phyloP scores from a whole-genome alignment of 2,329 filamentous ascomycete genomes.

The Cercospora sojina region DNA sequence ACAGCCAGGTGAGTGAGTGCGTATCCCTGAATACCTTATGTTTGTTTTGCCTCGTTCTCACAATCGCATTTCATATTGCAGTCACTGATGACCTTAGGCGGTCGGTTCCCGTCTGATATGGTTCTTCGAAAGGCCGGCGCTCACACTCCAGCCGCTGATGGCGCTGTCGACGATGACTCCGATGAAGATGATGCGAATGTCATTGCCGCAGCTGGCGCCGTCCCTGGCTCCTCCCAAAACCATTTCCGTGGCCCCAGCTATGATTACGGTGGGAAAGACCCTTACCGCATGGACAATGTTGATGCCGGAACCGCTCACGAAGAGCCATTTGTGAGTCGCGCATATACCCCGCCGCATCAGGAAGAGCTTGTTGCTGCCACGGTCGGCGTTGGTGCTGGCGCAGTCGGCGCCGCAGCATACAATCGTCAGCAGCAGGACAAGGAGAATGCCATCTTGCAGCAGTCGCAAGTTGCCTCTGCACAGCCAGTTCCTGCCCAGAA shows the following conservation, averaged over 20 bases:
- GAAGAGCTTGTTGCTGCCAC: constrained; percentile 44
- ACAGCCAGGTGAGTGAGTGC: constrained; percentile 70
- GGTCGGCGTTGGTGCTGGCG: constrained; percentile 44
- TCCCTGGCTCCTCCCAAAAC: constrained; percentile 35
- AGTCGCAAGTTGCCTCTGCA: background rate
- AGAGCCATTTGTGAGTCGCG: constrained; percentile 26
- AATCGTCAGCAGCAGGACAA: constrained; percentile 22
- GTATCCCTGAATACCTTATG: constrained; percentile 31
- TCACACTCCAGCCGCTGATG: constrained; percentile 71
- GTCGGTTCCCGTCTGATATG: constrained; percentile 93
- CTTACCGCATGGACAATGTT: constrained; percentile 35
- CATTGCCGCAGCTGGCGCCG: constrained; percentile 49
- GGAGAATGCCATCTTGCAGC: constrained; percentile 8
- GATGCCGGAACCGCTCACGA: constrained; percentile 19
- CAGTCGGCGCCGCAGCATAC: constrained; percentile 28
- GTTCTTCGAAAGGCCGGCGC: constrained; percentile 68
- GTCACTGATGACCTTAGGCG: constrained; percentile 33
- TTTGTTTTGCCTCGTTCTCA: constrained; percentile 21
- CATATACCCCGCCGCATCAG: constrained; percentile 26
- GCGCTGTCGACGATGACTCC: constrained; percentile 58
- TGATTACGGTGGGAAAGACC: constrained; percentile 32
- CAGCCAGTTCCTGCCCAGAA: constrained; percentile 21
- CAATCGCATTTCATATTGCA: constrained; percentile 14
- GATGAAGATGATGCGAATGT: constrained; percentile 66
- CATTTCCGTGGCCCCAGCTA: constrained; percentile 21